phyloP scores from a whole-genome alignment of 139 green algal species.

The Pleodorina starrii region DNA sequence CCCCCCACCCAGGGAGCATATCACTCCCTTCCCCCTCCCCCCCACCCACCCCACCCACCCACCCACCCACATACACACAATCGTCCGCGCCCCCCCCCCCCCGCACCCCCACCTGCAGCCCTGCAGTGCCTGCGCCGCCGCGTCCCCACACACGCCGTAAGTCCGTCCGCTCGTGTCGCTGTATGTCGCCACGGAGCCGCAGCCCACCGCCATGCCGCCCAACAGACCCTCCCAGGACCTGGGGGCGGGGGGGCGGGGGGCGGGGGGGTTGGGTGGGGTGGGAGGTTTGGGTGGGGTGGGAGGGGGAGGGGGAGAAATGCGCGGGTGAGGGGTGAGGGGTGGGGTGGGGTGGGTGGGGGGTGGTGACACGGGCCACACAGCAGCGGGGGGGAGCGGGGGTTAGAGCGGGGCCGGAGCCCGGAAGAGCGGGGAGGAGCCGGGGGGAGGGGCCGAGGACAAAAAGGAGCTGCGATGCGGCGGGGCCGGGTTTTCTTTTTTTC shows the following conservation, averaged over 20 bases:
- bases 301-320: too few species aligned
- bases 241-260: not conserved
- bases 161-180: not conserved
- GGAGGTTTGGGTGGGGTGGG: not conserved
- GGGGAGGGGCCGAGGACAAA: too few species aligned
- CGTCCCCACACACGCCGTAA: slow-evolving; percentile 13
- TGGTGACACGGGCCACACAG: too few species aligned
- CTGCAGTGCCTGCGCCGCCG: not conserved
- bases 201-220: slow-evolving; percentile 14
- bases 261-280: not conserved
- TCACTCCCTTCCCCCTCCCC: too few species aligned
- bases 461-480: too few species aligned
- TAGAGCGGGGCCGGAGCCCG: too few species aligned
- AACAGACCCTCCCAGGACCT: slow-evolving; percentile 19
- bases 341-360: not conserved
- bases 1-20: too few species aligned
- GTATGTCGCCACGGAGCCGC: slow-evolving; percentile 19
- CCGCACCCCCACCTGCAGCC: not conserved
- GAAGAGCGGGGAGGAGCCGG: too few species aligned
- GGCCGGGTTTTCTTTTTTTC: too few species aligned
- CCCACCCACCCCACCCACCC: too few species aligned
- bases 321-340: not conserved
- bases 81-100: too few species aligned
- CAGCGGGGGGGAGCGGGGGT: too few species aligned
- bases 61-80: not conserved